A percentile compares a stretch with the other conserved stretches of the same genome.
phyloP scores from a whole-genome alignment of 495 filamentous ascomycete species.

The Penicillium paradoxum region DNA sequence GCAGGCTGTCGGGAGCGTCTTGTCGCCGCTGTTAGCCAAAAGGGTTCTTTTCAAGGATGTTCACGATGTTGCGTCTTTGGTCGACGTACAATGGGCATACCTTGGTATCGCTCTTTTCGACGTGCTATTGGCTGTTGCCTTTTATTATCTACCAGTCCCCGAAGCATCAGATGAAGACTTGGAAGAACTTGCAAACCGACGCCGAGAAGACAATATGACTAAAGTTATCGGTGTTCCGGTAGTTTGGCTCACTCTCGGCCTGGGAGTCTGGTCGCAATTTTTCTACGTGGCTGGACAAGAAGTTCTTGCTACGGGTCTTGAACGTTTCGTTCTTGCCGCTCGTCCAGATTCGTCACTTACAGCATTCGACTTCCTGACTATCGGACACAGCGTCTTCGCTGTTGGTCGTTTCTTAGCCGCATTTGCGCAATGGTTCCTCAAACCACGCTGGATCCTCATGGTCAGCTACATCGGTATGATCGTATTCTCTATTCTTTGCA shows the following conservation, averaged over 20 bases:
- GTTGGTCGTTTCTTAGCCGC: constrained; percentile 59
- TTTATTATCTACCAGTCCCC: constrained; percentile 62
- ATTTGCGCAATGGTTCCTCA: constrained; percentile 49
- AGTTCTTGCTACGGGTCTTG: constrained; percentile 45
- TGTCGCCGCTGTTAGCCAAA: constrained; percentile 58
- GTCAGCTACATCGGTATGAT: constrained; percentile 52
- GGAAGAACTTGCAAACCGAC: constrained; percentile 48
- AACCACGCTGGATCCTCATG: constrained; percentile 59
- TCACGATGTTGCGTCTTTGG: constrained; percentile 48
- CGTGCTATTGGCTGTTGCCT: constrained; percentile 56
- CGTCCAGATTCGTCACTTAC: constrained; percentile 27
- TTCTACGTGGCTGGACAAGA: constrained; percentile 67
- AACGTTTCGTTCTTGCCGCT: constrained; percentile 34
- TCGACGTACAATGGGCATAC: constrained; percentile 69
- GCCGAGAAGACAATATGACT: constrained; percentile 47
- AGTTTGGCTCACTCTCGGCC: constrained; percentile 51
- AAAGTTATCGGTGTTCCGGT: constrained; percentile 43
- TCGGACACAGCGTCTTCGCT: constrained; percentile 58
- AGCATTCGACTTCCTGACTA: constrained; percentile 43
- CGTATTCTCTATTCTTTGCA: constrained; percentile 49
- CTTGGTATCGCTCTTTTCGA: constrained; percentile 64
- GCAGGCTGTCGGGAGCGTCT: constrained; percentile 60
- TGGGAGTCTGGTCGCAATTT: constrained; percentile 57
- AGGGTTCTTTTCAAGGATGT: constrained; percentile 56
- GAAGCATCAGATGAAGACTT: constrained; percentile 64